These are phyloP conservation scores for Caloboletus inedulis DNA, from an alignment of 1,284 basidiomycete genomes.

Conservation along the genomic window DNA sequence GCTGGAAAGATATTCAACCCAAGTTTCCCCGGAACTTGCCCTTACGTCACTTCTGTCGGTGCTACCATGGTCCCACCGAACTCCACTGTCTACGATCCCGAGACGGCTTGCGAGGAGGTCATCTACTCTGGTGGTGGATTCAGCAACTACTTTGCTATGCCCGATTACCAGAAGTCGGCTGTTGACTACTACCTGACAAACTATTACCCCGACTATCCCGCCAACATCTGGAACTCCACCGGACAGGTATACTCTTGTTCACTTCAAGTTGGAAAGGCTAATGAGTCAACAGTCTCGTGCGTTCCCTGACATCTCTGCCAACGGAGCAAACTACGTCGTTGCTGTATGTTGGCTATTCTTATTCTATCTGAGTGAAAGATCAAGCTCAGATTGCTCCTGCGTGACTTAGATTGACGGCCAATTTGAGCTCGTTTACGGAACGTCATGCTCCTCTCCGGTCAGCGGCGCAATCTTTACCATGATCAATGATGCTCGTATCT, in stretches of 20 bases:
- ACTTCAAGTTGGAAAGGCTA: background rate
- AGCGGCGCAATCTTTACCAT: constrained; percentile 41
- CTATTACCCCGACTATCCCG: constrained; percentile 34
- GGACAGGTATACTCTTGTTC: constrained; percentile 28
- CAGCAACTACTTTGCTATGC: constrained; percentile 40
- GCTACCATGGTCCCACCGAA: constrained; percentile 50
- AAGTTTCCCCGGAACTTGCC: constrained; percentile 54
- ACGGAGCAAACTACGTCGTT: constrained; percentile 43
- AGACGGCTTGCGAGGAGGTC: constrained; percentile 37
- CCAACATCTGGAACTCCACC: constrained; percentile 44
- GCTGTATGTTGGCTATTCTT: constrained; percentile 26
- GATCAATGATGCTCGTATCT: constrained; percentile 45
- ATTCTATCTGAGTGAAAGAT: background rate
- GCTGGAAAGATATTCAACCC: constrained; percentile 40
- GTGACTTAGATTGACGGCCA: constrained; percentile 31
- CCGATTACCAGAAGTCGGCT: constrained; percentile 37
- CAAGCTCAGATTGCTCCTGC: background rate
- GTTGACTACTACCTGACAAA: constrained; percentile 33
- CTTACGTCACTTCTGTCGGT: constrained; percentile 55
- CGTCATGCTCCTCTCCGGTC: constrained; percentile 39
- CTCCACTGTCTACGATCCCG: constrained; percentile 37
- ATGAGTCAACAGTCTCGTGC: constrained; percentile 33
- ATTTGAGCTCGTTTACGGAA: constrained; percentile 37
- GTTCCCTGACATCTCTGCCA: constrained; percentile 41
- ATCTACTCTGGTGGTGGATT: constrained; percentile 47